A percentile compares a stretch with the other conserved stretches of the same genome.
Conservation (phyloP, 2,329 filamentous ascomycete species). For the Colletotrichum plurivorum region DNA sequence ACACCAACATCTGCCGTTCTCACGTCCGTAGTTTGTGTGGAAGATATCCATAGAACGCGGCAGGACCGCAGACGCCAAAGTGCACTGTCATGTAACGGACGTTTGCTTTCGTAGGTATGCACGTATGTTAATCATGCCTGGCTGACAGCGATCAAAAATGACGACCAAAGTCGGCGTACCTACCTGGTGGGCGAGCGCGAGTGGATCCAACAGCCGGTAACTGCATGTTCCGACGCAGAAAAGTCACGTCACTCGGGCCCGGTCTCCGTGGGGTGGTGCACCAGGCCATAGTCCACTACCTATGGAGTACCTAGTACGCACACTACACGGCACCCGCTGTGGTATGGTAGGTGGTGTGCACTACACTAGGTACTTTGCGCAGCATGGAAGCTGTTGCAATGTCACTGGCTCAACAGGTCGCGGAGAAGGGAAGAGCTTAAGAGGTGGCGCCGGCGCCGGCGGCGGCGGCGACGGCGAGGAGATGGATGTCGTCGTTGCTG, state of each 20-base stretch:
- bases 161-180: slow-evolving; percentile 4
- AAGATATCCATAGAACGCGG: neutral
- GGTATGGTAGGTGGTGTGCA: too few species aligned
- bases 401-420: too few species aligned
- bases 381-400: too few species aligned
- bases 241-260: slow-evolving; percentile 17
- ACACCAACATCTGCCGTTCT: too few species aligned
- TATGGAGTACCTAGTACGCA: neutral
- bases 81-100: slow-evolving; percentile 13
- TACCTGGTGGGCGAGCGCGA: neutral
- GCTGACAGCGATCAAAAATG: slow-evolving; percentile 1
- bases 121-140: slow-evolving; percentile 11
- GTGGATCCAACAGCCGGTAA: slow-evolving; percentile 20
- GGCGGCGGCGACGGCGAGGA: too few species aligned
- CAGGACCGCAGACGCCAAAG: neutral
- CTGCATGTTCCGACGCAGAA: slow-evolving; percentile 13
- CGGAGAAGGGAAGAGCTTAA: too few species aligned
- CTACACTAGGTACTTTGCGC: too few species aligned
- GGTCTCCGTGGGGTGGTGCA: neutral
- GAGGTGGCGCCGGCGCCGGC: too few species aligned
- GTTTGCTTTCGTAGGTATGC: neutral
- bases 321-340: too few species aligned
- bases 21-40: too few species aligned
- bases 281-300: neutral
- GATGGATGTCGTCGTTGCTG: too few species aligned